Base-by-base conservation (phyloP, 2,329 filamentous ascomycete genomes). In the Pseudocercospora ulei region DNA sequence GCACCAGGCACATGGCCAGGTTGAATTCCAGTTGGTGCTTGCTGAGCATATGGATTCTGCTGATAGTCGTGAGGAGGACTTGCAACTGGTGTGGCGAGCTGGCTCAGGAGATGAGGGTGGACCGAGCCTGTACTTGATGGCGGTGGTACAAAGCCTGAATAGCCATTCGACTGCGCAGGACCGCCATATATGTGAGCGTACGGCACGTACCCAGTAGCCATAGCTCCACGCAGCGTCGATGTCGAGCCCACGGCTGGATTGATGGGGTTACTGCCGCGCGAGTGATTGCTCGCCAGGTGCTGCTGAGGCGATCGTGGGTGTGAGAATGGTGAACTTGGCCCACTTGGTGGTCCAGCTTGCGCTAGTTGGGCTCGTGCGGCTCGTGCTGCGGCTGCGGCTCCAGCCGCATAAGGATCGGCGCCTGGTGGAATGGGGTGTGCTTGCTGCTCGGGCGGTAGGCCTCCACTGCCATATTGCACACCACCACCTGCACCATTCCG, bases 111-210 rank as follows among this genome's bases (percentile, higher is more conserved):
- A 35, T 49, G 51, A 3, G 50, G 50, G 34, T 53, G 51, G 1
- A 49, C 43, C 3, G 52, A 54, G 19, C 48, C 50, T 3, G 29
- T 37, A 23, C 43, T 41, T 5, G 53, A 51, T 7, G 41, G 25
- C 14, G 54, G 48, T 26, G 49, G 47, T 4, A 44, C 41, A 20
- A 39, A 47, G 17, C 36, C 34, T 3, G 20, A 22, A 17, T 45
- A 24, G 16, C 26, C 30, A 12, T 36, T 35, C 11, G 33, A 7
- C 17, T 47, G 38, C 11, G 35, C 43, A 7, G 52, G 43, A 14
- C 44, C 47, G 23, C 52, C 55, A 38, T 61, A 61, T 35, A 61
- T 53, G 39, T 60, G 39, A 14, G 57, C 50, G 29, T 61, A 61
- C 5, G 58, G 58, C 2, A 60, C 52, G 30, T 61, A 61, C 28